Evolutionary conservation across 805 yeast genomes (phyloP).

Genomic region (Nematodospora valgi): DNA sequence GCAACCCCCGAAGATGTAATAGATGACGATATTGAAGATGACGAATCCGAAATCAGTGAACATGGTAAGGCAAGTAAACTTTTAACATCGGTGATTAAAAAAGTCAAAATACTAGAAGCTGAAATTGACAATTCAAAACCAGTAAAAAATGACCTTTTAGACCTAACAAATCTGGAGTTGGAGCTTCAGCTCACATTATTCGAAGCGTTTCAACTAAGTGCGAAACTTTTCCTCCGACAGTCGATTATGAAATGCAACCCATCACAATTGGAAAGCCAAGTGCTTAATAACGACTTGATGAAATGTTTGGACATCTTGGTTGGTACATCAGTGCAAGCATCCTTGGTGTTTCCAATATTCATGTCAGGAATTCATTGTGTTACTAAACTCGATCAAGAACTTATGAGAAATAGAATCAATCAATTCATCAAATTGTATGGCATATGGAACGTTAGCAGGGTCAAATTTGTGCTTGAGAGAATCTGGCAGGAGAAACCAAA

Average conservation of each 20-base stretch:
- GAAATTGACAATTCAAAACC: constrained; percentile 53
- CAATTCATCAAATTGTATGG: constrained; percentile 59
- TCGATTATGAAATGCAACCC: constrained; percentile 60
- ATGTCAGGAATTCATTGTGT: constrained; percentile 72
- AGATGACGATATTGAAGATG: constrained; percentile 14
- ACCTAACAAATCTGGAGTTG: constrained; percentile 45
- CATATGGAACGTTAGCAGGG: constrained; percentile 57
- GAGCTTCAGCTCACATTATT: constrained; percentile 68
- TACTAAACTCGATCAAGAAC: constrained; percentile 46
- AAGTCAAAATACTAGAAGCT: constrained; percentile 41
- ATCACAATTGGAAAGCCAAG: constrained; percentile 59
- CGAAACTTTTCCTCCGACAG: constrained; percentile 65
- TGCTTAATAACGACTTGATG: constrained; percentile 50
- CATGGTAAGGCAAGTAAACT: constrained; percentile 20
- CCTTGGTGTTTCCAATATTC: constrained; percentile 72
- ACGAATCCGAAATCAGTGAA: constrained; percentile 20
- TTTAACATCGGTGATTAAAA: constrained; percentile 24
- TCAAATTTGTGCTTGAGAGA: constrained; percentile 41
- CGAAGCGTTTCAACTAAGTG: constrained; percentile 67
- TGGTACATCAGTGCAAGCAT: constrained; percentile 66
- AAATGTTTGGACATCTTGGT: constrained; percentile 58
- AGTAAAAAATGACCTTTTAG: constrained; percentile 42
- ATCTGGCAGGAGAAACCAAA: constrained; percentile 47
- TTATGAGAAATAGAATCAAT: constrained; percentile 51
- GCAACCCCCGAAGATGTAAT: constrained; percentile 9